These are phyloP conservation scores for Candida palmyrensis DNA, from an alignment of 805 yeast species.

Conservation along the genomic window DNA sequence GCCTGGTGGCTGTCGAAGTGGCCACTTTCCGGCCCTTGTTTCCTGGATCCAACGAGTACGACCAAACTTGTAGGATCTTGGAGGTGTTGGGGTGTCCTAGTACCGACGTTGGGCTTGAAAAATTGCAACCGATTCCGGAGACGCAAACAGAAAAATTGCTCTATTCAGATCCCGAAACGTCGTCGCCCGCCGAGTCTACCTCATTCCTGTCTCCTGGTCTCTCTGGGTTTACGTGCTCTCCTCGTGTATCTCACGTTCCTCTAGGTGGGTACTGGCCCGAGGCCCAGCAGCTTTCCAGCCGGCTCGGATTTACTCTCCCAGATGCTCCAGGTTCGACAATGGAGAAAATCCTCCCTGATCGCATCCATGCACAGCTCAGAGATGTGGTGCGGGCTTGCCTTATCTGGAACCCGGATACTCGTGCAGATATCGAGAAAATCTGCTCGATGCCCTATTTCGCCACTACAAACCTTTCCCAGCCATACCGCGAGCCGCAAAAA, in stretches of 20 bases:
- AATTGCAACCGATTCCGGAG: too few relatives aligned
- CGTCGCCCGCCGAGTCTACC: not conserved
- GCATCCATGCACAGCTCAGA: conserved; percentile 30
- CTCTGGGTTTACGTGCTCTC: not conserved
- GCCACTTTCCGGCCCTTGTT: conserved; percentile 74
- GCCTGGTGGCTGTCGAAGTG: conserved; percentile 68
- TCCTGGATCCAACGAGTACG: conserved; percentile 76
- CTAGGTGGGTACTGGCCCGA: conserved; percentile 75
- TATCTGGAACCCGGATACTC: conserved; percentile 72
- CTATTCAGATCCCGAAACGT: conserved; percentile 10
- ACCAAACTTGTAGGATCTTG: conserved; percentile 69
- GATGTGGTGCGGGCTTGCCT: conserved; percentile 47
- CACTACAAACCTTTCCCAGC: conserved; percentile 26
- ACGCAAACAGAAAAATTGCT: too few relatives aligned
- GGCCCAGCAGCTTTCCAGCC: conserved; percentile 47
- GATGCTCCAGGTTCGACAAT: conserved; percentile 46
- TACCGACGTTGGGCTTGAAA: conserved; percentile 18
- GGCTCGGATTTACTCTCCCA: conserved; percentile 56
- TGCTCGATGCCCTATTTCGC: conserved; percentile 52
- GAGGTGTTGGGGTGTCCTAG: conserved; percentile 72
- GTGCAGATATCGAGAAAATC: conserved; percentile 49
- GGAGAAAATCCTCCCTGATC: conserved; percentile 39
- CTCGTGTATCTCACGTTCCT: conserved; percentile 33
- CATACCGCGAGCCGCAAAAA: conserved; percentile 12
- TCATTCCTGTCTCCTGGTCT: too few relatives aligned